phyloP scores from a whole-genome alignment of 768 basidiomycete genomes.

The Crepidotus variabilis region DNA sequence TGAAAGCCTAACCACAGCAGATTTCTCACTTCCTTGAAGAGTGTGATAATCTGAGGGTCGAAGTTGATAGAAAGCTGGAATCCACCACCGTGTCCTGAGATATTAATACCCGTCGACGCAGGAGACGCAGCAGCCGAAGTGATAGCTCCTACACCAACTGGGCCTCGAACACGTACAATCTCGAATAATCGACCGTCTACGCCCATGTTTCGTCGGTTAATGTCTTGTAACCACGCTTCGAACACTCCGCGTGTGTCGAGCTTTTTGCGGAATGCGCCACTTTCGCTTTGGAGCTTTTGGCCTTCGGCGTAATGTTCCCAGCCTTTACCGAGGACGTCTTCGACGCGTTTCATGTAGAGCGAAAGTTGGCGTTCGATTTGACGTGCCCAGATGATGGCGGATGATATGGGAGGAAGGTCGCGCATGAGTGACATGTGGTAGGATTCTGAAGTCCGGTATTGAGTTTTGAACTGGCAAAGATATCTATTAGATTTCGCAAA shows the following conservation, averaged over 20 bases:
- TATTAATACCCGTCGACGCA: neutral
- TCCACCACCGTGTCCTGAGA: constrained; percentile 39
- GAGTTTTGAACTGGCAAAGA: constrained; percentile 76
- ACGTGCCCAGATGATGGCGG: constrained; percentile 98
- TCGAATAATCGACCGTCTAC: constrained; percentile 92
- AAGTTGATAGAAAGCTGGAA: constrained; percentile 95
- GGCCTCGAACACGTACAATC: constrained; percentile 46
- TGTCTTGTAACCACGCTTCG: constrained; percentile 96
- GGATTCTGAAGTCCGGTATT: constrained; percentile 93
- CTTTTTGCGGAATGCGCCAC: constrained; percentile 89
- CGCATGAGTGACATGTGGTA: constrained; percentile 99
- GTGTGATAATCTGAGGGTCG: constrained; percentile 95
- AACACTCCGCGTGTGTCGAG: constrained; percentile 92
- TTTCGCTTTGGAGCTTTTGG: constrained; percentile 93
- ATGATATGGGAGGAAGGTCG: constrained; percentile 96
- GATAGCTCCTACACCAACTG: neutral
- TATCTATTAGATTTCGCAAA: neutral
- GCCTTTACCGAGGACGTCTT: constrained; percentile 95
- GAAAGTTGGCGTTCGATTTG: constrained; percentile 96
- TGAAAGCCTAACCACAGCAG: constrained; percentile 94
- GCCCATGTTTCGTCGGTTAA: constrained; percentile 88
- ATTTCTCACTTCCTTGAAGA: constrained; percentile 98
- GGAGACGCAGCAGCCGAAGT: neutral
- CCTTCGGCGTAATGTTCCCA: constrained; percentile 99
- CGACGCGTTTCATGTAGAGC: constrained; percentile 98